Evolutionary conservation across 148 eudicot genomes (phyloP).

Genomic region (Pouteria glomerata): DNA sequence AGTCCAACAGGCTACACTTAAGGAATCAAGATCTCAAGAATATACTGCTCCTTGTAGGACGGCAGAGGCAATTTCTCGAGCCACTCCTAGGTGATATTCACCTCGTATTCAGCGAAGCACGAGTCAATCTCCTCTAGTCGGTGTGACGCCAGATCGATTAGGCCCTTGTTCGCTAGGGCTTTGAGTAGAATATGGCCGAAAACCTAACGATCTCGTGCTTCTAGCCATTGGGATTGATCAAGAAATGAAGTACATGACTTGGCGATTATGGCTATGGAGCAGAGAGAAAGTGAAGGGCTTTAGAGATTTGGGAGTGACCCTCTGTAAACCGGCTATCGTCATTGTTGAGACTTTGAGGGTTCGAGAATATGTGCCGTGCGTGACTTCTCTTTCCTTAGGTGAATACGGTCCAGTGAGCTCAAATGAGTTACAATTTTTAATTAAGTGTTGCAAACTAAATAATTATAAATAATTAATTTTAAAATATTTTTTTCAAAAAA

Average conservation of each 20-base stretch:
- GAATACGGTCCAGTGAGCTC: not conserved
- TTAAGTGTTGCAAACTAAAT: too few species aligned
- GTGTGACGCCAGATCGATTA: slow-evolving; percentile 86
- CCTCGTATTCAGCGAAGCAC: slow-evolving; percentile 96
- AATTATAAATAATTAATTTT: too few species aligned
- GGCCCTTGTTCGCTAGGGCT: slow-evolving; percentile 58
- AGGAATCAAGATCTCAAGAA: slow-evolving; percentile 9
- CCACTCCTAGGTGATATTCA: slow-evolving; percentile 95
- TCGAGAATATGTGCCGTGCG: not conserved
- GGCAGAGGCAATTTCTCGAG: slow-evolving; percentile 66
- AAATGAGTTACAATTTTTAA: not conserved
- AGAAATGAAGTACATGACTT: slow-evolving; percentile 35
- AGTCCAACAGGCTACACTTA: too few species aligned
- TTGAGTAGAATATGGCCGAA: slow-evolving; percentile 79
- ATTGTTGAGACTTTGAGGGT: slow-evolving; percentile 27
- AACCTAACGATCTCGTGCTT: slow-evolving; percentile 69
- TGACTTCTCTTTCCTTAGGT: not conserved
- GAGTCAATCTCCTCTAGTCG: slow-evolving; percentile 92
- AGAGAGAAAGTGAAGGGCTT: slow-evolving; percentile 40
- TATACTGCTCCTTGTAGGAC: slow-evolving; percentile 78
- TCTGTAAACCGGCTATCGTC: slow-evolving; percentile 52
- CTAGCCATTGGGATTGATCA: not conserved
- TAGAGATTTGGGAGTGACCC: slow-evolving; percentile 43
- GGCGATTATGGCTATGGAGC: slow-evolving; percentile 32
- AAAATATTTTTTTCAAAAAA: too few species aligned